Evolutionary conservation across 257 asterid genomes (phyloP).

Genomic region (Solanum pennellii): DNA sequence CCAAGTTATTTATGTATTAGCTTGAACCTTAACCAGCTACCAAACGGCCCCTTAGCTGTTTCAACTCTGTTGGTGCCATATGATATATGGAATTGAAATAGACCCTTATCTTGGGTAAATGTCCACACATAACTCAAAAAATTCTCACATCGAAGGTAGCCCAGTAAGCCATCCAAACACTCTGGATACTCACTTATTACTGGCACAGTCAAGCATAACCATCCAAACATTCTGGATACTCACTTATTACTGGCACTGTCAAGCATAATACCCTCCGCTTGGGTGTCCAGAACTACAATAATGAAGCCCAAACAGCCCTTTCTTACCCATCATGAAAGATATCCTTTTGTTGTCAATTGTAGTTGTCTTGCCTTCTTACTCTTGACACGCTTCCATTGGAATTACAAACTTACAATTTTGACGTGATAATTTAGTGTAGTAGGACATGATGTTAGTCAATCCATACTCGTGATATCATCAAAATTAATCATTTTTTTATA

Average conservation of each 20-base stretch:
- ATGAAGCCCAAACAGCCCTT: not conserved
- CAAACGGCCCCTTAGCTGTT: too few species aligned
- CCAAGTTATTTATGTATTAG: too few species aligned
- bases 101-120: not conserved
- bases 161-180: not conserved
- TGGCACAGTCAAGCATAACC: not conserved
- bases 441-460: not conserved
- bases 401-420: not conserved
- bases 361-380: not conserved
- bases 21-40: too few species aligned
- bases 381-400: not conserved
- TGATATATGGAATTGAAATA: not conserved
- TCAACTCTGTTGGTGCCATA: not conserved
- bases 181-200: not conserved
- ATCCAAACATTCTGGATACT: not conserved
- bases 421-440: not conserved
- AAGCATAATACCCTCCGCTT: not conserved
- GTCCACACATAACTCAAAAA: not conserved
- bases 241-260: not conserved
- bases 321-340: not conserved
- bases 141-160: not conserved
- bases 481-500: not conserved
- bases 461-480: not conserved
- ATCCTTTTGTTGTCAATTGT: not conserved
- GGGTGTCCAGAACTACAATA: not conserved